These are phyloP conservation scores for Panicum miliaceum DNA, from an alignment of 176 grass and related monocot genomes.

Conservation along the genomic window DNA sequence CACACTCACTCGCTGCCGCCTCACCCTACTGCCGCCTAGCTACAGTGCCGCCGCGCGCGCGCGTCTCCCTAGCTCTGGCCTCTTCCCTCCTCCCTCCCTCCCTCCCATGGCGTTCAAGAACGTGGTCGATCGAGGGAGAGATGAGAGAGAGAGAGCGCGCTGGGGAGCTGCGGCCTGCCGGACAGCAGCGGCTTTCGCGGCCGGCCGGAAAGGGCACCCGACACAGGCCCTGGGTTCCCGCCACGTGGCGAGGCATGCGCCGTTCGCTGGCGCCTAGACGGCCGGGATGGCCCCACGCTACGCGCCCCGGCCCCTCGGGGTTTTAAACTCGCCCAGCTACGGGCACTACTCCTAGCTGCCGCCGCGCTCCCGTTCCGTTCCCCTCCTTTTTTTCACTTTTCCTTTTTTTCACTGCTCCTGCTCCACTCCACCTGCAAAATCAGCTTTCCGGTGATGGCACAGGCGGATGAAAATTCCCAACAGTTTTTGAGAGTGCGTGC, in stretches of 20 bases:
- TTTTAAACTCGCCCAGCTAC: slow-evolving; percentile 31
- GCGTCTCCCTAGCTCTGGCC: too few species aligned
- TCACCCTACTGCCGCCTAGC: background rate
- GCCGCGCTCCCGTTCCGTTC: slow-evolving; percentile 4
- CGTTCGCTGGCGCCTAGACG: slow-evolving; percentile 51
- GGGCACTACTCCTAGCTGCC: background rate
- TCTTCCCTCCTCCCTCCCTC: background rate
- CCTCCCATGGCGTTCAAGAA: slow-evolving; percentile 20
- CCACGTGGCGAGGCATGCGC: slow-evolving; percentile 49
- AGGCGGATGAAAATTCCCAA: slow-evolving; percentile 16
- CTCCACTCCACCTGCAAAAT: slow-evolving; percentile 6
- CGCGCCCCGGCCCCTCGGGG: background rate
- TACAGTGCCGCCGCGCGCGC: too few species aligned
- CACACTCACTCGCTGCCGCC: background rate
- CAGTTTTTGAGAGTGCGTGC: slow-evolving; percentile 44
- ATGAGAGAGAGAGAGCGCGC: background rate
- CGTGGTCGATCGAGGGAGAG: background rate
- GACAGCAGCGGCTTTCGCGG: slow-evolving; percentile 32
- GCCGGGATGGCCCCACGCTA: slow-evolving; percentile 49
- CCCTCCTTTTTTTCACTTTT: background rate
- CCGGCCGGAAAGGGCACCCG: slow-evolving; percentile 3
- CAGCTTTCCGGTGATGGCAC: slow-evolving; percentile 26
- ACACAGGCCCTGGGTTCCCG: slow-evolving; percentile 30
- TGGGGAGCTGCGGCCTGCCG: background rate
- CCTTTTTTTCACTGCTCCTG: background rate